Evolutionary conservation across 1,284 basidiomycete genomes (phyloP), one percentile per base, ranked within the genome.

Genomic region (Leccinum pallidistipes): DNA sequence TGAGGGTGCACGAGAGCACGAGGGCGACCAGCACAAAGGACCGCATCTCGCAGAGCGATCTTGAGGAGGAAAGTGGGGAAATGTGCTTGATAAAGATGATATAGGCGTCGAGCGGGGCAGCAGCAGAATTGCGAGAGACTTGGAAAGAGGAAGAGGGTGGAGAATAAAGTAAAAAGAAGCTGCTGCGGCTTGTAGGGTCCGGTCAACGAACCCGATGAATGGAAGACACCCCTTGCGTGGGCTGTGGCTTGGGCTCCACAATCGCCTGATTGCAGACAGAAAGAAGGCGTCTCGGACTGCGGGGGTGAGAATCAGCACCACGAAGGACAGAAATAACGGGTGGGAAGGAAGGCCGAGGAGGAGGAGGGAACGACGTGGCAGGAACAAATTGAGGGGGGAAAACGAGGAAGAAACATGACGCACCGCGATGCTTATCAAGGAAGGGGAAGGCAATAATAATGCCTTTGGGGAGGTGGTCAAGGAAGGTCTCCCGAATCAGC

Each of bases 11-110:
- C 21, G 56, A 57, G 53, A 81, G 63, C 9, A 68, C 64, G 54
- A 79, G 73, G 59, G 72, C 59, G 59, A 82, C 71, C 53, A 82
- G 69, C 36, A 77, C 66, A 58, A 80, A 58, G 57, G 76, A 60
- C 51, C 53, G 66, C 65, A 76, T 71, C 50, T 62, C 32, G 56
- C 32, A 50, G 53, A 16, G 50, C 12, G 4, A 40, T 36, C 51
- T 64, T 55, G 50, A 61, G 27, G 54, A 66, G 29, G 1, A 51
- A 43, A 40, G 67, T 38, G 31, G 49, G 10, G 56, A 47, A 36
- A 47, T 29, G 38, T 1, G 14, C 24, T 49, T 61, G 60, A 72
- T 60, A 40, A 40, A 58, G 57, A 21, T 32, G 45, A 61, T 55
- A 50, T 45, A 38, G 32, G 49, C 18, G 55, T 49, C 47, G 31